Evolutionary conservation across 2,329 filamentous ascomycete genomes (phyloP).

Genomic region (Verticillium klebahnii): DNA sequence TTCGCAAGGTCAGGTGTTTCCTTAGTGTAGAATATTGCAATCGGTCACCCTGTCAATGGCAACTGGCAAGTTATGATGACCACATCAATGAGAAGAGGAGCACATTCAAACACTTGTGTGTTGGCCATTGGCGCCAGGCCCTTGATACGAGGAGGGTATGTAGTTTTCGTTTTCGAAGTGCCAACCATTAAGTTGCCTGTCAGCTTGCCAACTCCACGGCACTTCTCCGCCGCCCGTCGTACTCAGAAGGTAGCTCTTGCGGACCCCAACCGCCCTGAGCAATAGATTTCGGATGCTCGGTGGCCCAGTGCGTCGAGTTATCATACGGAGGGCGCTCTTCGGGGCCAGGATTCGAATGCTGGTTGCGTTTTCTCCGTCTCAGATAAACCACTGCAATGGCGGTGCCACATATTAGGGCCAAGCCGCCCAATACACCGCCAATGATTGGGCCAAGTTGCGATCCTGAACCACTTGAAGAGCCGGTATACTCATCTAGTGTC

Average conservation of each 20-base stretch:
- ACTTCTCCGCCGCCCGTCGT: neutral
- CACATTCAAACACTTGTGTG: no score
- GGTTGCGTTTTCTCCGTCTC: neutral
- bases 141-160: no score
- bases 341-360: neutral
- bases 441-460: neutral
- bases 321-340: neutral
- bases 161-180: no score
- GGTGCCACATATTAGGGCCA: neutral
- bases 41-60: no score
- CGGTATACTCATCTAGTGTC: neutral
- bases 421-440: neutral
- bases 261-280: neutral
- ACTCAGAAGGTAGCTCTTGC: neutral
- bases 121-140: no score
- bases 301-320: neutral
- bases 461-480: neutral
- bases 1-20: no score
- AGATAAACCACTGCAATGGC: neutral
- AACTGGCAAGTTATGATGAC: no score
- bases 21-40: no score
- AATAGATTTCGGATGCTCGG: neutral
- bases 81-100: no score
- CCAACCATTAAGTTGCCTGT: neutral
- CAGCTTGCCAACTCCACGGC: neutral